Evolutionary conservation across 805 yeast genomes (phyloP), one percentile per base, ranked within the genome.

Genomic region (Candida endomychidarum): DNA sequence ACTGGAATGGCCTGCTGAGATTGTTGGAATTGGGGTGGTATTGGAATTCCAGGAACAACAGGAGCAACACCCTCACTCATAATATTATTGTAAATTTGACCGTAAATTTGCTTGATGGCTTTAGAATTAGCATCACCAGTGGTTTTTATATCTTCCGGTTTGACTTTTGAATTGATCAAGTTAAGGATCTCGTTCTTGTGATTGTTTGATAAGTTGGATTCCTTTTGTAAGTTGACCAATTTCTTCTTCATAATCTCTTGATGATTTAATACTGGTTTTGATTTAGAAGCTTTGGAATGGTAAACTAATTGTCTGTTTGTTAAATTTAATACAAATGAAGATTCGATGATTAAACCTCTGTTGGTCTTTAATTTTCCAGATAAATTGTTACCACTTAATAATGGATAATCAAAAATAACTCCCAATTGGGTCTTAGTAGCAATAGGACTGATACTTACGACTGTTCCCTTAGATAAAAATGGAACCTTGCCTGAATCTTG

Each of bases 401-500:
- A 70, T 28, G 90, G 86, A 41, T 75, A 64, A 56, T 93, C 99
- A 71, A 91, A 93, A 25, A 93, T 61, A 37, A 93, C 81, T 47
- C 85, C 88, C 41, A 93, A 67, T 1, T 82, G 75, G 24, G 78
- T 72, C 50, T 81, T 77, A 24, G 78, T 73, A 29, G 86, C 87
- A 28, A 78, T 70, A 3, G 76, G 63, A 17, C 63, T 64, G 41
- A 75, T 68, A 7, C 85, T 83, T 36, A 86, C 83, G 40, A 93
- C 95, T 1, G 96, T 89, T 58, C 99, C 99, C 54, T 84, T 84
- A 18, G 86, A 75, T 56, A 84, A 88, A 41, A 82, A 63, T 19
- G 96, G 96, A 11, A 90, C 96, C 55, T 86, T 88, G 37, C 98
- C 98, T 17, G 86, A 80, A 51, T 82, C 86, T 51, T 84, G 83